Conservation (phyloP, 768 basidiomycete species). For the Cyclocybe aegerita region DNA sequence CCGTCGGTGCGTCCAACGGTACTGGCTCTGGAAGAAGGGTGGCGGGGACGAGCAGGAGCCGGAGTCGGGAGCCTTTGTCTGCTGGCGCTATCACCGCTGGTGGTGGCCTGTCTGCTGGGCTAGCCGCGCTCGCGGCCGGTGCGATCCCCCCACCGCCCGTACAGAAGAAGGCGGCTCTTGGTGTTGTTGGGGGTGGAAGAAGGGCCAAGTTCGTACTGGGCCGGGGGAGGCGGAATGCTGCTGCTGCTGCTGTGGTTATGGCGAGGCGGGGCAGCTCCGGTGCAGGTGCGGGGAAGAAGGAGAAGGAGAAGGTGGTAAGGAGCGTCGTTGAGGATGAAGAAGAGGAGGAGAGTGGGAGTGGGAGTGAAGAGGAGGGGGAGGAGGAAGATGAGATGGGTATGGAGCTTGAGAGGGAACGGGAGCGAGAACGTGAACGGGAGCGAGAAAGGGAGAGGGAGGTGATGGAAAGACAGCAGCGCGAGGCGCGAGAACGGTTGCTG, state of each 20-base stretch:
- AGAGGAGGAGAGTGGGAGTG: neutral
- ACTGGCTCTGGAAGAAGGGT: constrained; percentile 4
- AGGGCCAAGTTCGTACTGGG: no score
- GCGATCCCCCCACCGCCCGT: no score
- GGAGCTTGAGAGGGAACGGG: constrained; percentile 1
- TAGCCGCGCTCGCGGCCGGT: no score
- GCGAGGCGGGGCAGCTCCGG: neutral
- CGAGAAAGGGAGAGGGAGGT: no score
- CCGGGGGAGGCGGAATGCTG: no score
- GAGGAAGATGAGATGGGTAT: constrained; percentile 5
- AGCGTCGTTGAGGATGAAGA: neutral
- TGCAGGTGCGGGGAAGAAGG: neutral
- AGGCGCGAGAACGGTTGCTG: no score
- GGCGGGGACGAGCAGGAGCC: constrained; percentile 10
- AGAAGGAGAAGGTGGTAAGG: neutral
- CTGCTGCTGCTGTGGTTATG: no score
- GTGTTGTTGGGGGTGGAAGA: neutral
- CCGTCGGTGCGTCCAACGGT: no score
- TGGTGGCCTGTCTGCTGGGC: no score
- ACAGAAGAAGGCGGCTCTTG: neutral
- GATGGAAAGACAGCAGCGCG: no score
- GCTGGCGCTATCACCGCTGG: no score
- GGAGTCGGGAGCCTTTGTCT: no score
- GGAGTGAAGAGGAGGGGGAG: neutral
- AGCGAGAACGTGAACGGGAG: neutral